These are phyloP conservation scores for Ceratobasidium sp. DNA, from an alignment of 1,284 basidiomycete genomes.

Conservation along the genomic window DNA sequence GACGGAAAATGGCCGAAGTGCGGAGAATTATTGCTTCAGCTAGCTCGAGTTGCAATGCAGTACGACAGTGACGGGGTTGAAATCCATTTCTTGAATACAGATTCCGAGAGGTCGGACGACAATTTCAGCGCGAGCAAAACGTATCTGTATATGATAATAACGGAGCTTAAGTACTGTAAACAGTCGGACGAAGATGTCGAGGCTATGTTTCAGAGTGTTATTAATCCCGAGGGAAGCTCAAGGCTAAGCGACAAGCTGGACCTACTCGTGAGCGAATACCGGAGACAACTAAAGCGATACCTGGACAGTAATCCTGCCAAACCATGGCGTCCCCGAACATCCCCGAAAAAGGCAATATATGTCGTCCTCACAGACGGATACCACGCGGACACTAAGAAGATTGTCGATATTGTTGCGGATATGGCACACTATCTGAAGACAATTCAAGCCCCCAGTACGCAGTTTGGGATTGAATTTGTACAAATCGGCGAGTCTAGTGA, in stretches of 20 bases:
- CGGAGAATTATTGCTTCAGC: background rate
- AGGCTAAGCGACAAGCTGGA: constrained; percentile 18
- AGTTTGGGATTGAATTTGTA: constrained; percentile 24
- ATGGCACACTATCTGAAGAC: background rate
- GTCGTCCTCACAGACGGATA: constrained; percentile 19
- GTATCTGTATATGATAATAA: background rate
- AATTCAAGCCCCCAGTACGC: constrained; percentile 23
- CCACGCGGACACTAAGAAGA: constrained; percentile 1
- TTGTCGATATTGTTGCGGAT: background rate
- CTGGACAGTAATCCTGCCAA: background rate
- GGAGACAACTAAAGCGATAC: background rate
- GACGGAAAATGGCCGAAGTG: constrained; percentile 3
- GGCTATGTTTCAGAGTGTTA: constrained; percentile 5
- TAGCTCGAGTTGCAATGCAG: background rate
- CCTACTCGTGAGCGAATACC: constrained; percentile 18
- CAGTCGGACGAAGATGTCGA: constrained; percentile 17
- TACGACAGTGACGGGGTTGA: background rate
- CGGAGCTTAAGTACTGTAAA: background rate
- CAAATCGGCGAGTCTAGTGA: background rate
- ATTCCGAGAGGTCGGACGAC: constrained; percentile 10
- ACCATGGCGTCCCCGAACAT: background rate
- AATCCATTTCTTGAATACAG: constrained; percentile 16
- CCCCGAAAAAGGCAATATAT: constrained; percentile 18
- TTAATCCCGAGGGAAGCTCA: constrained; percentile 2
- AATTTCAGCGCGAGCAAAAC: background rate